Base-by-base conservation (phyloP, 2,329 filamentous ascomycete genomes). In the Zymoseptoria ardabiliae region DNA sequence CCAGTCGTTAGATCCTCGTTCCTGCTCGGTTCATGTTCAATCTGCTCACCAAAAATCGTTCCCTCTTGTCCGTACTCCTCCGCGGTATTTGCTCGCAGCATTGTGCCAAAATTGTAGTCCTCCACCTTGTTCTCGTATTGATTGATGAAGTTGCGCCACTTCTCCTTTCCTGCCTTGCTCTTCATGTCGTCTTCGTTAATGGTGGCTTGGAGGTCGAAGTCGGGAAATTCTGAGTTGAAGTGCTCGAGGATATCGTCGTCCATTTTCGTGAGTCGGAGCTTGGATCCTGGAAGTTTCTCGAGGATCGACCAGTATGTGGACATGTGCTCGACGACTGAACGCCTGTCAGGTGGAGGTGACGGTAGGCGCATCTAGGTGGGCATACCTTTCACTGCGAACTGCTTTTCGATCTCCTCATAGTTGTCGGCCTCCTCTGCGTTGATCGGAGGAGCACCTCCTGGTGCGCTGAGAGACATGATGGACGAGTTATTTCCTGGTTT, bases 101-200 rank as follows among this genome's bases (percentile, higher is more conserved):
- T 92, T 35, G 94, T 97, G 58, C 94, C 94, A 75, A 97, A 99
- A 80, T 97, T 99, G 81, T 87, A 99, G 77, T 99, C 95, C 64
- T 94, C 88, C n/a, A 99, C 81, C 77, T 84, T 93, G 76, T 96
- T 92, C 78, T 97, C 91, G 75, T 97, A 99, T 63, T 82, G 80
- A 82, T 89, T 92, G 83, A 97, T 89, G 78, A 97, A 99, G 65
- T 88, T 89, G 70, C 94, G 86, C 94, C 94, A 99, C 73, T 84
- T 83, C 77, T 95, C 91, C 81, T 99, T 99, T 73, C 93, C 93
- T 13, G 80, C 77, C 79, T 96, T 95, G 83, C 90, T 97, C 86
- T 99, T 99, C 93, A 99, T 97, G 69, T 89, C 82, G 68, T 96
- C 88, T 78, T 99, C 94, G 73, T 96, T 77, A 65, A 99, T 87